Conservation (phyloP, 495 filamentous ascomycete species). For the Penicillium arizonense region DNA sequence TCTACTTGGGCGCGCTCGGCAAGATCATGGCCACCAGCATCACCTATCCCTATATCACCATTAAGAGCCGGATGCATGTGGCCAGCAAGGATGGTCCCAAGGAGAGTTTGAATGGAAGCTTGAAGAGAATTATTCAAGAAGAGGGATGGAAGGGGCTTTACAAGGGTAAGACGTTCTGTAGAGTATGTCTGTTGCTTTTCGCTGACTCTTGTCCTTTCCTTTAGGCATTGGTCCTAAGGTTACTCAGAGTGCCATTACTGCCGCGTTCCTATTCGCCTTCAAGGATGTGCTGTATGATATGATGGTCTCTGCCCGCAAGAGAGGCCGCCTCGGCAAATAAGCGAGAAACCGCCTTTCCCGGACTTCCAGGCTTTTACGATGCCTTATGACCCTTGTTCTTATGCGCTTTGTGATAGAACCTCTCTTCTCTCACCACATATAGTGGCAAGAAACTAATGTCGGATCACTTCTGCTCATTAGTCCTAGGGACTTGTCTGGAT, state of each 20-base stretch:
- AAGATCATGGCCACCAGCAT: conserved; percentile 91
- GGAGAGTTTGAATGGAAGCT: conserved; percentile 69
- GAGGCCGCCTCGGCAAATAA: conserved; percentile 42
- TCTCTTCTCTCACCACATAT: too few relatives aligned
- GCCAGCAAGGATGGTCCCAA: conserved; percentile 64
- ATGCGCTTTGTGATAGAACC: too few relatives aligned
- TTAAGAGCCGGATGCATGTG: conserved; percentile 96
- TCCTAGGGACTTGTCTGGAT: neutral
- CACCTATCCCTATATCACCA: conserved; percentile 97
- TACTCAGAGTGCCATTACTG: conserved; percentile 92
- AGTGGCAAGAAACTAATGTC: neutral
- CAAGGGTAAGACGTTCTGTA: conserved; percentile 59
- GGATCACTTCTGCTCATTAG: neutral
- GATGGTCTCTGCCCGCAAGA: conserved; percentile 55
- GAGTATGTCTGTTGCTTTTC: neutral
- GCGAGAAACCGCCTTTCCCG: neutral
- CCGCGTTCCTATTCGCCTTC: conserved; percentile 95
- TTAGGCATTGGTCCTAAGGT: conserved; percentile 91
- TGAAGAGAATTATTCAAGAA: conserved; percentile 76
- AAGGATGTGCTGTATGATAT: conserved; percentile 81
- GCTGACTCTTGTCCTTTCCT: neutral
- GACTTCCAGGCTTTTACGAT: neutral
- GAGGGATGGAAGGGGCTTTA: conserved; percentile 91
- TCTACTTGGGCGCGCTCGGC: conserved; percentile 86
- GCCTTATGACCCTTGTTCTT: neutral